These are phyloP conservation scores for Daldinia childiae DNA, from an alignment of 495 filamentous ascomycete genomes.

Conservation along the genomic window DNA sequence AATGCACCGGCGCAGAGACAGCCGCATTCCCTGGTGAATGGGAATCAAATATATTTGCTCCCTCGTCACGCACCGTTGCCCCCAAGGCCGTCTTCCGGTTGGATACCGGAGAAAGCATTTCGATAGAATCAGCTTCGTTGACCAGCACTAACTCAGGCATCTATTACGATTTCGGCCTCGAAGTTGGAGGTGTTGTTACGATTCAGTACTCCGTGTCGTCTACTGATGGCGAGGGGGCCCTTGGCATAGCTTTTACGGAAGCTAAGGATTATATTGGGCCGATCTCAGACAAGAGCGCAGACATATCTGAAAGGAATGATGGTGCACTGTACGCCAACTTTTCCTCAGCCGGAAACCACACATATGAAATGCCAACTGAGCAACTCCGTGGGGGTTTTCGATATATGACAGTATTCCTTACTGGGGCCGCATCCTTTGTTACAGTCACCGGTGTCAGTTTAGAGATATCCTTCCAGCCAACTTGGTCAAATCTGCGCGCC, in stretches of 20 bases:
- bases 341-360: slow-evolving; percentile 50
- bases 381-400: slow-evolving; percentile 68
- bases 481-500: slow-evolving; percentile 69
- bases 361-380: slow-evolving; percentile 63
- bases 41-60: slow-evolving; percentile 69
- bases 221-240: slow-evolving; percentile 52
- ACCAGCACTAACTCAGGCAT: slow-evolving; percentile 58
- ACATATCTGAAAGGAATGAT: slow-evolving; percentile 60
- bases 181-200: slow-evolving; percentile 66
- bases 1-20: slow-evolving; percentile 62
- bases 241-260: slow-evolving; percentile 71
- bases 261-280: slow-evolving; percentile 70
- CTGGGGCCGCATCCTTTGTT: slow-evolving; percentile 49
- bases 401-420: slow-evolving; percentile 66
- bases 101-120: slow-evolving; percentile 41
- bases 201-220: slow-evolving; percentile 55
- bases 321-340: slow-evolving; percentile 64
- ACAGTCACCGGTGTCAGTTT: slow-evolving; percentile 56
- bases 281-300: slow-evolving; percentile 67
- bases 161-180: slow-evolving; percentile 67
- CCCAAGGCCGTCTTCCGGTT: slow-evolving; percentile 59
- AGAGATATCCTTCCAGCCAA: slow-evolving; percentile 68
- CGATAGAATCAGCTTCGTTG: slow-evolving; percentile 48
- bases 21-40: slow-evolving; percentile 67
- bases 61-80: slow-evolving; percentile 61